These are phyloP conservation scores for Rosa chinensis DNA, from an alignment of 306 rosid species.

Conservation along the genomic window DNA sequence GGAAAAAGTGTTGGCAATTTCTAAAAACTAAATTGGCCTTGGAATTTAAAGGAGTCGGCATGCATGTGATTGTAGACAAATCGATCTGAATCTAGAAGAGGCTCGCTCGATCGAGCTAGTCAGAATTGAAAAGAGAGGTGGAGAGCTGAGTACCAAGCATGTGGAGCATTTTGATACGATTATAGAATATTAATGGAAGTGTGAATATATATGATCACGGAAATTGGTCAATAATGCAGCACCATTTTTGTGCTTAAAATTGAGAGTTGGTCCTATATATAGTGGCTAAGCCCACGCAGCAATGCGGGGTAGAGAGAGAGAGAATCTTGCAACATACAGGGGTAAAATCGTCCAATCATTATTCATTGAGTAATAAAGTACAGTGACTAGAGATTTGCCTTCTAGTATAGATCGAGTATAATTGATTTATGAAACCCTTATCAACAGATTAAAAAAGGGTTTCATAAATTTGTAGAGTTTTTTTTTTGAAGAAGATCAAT, in stretches of 20 bases:
- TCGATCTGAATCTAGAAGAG: conserved; percentile 4
- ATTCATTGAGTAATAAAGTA: no score
- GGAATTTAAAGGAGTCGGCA: conserved; percentile 2
- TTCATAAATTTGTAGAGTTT: no score
- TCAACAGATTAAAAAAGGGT: no score
- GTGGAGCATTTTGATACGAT: neutral
- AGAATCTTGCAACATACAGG: no score
- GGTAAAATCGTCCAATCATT: no score
- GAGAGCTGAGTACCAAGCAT: conserved; percentile 3
- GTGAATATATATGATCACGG: neutral
- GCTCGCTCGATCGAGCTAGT: neutral
- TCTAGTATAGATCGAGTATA: no score
- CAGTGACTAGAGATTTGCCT: no score
- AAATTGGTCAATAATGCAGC: conserved; percentile 9
- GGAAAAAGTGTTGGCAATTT: neutral
- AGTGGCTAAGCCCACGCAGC: no score
- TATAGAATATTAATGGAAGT: neutral
- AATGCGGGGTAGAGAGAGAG: no score
- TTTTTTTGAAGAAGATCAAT: no score
- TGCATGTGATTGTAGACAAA: conserved; percentile 14
- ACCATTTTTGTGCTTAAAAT: conserved; percentile 4
- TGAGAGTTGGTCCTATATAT: neutral
- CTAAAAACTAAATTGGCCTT: neutral
- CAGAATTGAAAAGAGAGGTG: neutral
- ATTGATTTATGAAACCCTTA: neutral